These are phyloP conservation scores for Camelina hispida DNA, from an alignment of 345 rosid genomes.

Conservation along the genomic window DNA sequence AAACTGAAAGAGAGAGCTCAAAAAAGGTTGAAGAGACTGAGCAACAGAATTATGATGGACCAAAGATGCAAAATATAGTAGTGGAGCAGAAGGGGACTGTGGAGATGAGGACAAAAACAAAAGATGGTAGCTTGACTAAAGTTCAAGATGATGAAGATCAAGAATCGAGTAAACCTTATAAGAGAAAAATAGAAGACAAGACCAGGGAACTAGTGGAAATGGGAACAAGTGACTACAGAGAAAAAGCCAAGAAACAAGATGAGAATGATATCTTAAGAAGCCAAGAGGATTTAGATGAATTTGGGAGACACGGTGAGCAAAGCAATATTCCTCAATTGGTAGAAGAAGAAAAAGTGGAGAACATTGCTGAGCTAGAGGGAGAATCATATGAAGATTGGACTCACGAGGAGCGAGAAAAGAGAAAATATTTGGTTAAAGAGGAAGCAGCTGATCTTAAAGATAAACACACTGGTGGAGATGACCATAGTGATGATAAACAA, in stretches of 20 bases:
- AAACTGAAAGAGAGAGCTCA: neutral
- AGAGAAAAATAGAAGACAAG: slow-evolving; percentile 8
- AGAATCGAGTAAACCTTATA: slow-evolving; percentile 9
- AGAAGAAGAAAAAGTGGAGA: slow-evolving; percentile 13
- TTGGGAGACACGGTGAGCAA: slow-evolving; percentile 8
- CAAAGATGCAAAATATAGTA: slow-evolving; percentile 3
- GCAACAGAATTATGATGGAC: slow-evolving; percentile 11
- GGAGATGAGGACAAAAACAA: slow-evolving; percentile 1
- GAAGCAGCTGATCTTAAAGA: slow-evolving; percentile 25
- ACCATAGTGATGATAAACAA: neutral
- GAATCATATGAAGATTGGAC: slow-evolving; percentile 27
- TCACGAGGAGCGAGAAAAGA: slow-evolving; percentile 4
- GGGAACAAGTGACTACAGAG: slow-evolving; percentile 3
- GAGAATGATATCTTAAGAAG: slow-evolving; percentile 13
- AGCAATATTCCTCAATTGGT: neutral
- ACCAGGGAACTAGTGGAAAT: slow-evolving; percentile 19
- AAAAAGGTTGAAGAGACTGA: slow-evolving; percentile 18
- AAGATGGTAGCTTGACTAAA: slow-evolving; percentile 28
- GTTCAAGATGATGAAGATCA: slow-evolving; percentile 9
- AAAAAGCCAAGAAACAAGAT: slow-evolving; percentile 20
- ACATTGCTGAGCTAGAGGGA: neutral
- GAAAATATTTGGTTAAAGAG: neutral
- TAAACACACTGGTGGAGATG: slow-evolving; percentile 9
- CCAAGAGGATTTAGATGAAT: slow-evolving; percentile 11
- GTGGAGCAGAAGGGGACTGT: neutral